phyloP scores from a whole-genome alignment of 371 early-diverging fungal species.

The Mucor velutinosus region DNA sequence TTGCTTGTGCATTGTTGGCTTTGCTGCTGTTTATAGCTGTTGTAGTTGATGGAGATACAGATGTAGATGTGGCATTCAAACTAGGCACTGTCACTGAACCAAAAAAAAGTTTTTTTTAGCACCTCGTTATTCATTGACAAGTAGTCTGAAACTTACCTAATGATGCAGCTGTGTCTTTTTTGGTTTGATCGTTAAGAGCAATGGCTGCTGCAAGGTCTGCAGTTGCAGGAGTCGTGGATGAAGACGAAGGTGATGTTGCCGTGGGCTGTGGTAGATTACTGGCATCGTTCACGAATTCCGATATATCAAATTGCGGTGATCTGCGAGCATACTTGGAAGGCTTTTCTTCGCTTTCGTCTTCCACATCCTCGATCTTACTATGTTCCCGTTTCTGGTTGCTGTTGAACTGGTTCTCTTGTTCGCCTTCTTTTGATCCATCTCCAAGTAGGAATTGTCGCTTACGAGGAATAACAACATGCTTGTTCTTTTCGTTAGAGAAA shows the following conservation, averaged over 20 bases:
- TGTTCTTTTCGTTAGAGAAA: slow-evolving; percentile 65
- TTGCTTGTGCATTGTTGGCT: background rate
- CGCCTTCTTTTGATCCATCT: slow-evolving; percentile 29
- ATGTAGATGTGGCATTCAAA: background rate
- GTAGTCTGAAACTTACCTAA: slow-evolving; percentile 15
- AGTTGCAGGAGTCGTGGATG: slow-evolving; percentile 24
- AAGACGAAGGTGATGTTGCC: slow-evolving; percentile 6
- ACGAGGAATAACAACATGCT: slow-evolving; percentile 59
- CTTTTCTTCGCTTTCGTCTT: slow-evolving; percentile 26
- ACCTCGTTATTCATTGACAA: background rate
- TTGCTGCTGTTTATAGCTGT: background rate
- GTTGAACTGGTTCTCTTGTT: background rate
- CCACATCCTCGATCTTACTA: slow-evolving; percentile 31
- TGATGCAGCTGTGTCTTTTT: slow-evolving; percentile 30
- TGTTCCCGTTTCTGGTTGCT: slow-evolving; percentile 21
- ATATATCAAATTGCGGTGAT: slow-evolving; percentile 23
- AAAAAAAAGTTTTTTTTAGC: background rate
- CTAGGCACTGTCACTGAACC: background rate
- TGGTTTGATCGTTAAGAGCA: slow-evolving; percentile 48
- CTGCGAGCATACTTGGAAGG: slow-evolving; percentile 16
- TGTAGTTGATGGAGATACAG: too few species aligned
- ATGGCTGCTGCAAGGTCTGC: slow-evolving; percentile 45
- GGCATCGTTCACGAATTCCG: slow-evolving; percentile 23
- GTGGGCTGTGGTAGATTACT: background rate
- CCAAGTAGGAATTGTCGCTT: slow-evolving; percentile 52